phyloP scores from a whole-genome alignment of 179 eudicot species.

The Nepenthes alata region DNA sequence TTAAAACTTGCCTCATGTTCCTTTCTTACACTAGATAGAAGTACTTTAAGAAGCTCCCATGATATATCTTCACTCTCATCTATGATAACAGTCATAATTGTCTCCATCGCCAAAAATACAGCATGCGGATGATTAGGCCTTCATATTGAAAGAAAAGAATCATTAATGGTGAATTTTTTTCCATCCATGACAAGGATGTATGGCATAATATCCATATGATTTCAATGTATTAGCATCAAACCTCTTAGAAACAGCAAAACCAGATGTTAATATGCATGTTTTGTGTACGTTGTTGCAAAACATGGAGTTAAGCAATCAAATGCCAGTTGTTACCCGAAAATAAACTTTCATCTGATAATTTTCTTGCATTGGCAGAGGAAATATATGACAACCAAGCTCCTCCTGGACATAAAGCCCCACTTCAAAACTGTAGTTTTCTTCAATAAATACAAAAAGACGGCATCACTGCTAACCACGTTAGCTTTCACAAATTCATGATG shows the following conservation, averaged over 20 bases:
- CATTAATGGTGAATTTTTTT: not conserved
- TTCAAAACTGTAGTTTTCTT: too few relatives aligned
- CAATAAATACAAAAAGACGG: not conserved
- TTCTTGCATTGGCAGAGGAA: too few relatives aligned
- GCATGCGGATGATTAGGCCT: conserved; percentile 44
- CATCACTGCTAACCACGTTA: not conserved
- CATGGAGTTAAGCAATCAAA: too few relatives aligned
- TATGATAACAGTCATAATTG: conserved; percentile 46
- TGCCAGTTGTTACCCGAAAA: too few relatives aligned
- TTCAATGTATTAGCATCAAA: not conserved
- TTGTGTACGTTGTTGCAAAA: too few relatives aligned
- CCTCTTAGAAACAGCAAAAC: too few relatives aligned
- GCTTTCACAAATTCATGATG: not conserved
- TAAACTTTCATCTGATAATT: too few relatives aligned
- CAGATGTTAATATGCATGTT: too few relatives aligned
- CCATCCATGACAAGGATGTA: not conserved
- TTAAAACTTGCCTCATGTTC: conserved; percentile 40
- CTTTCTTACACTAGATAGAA: conserved; percentile 34
- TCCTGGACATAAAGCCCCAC: too few relatives aligned
- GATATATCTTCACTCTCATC: conserved; percentile 51
- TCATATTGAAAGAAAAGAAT: conserved; percentile 9
- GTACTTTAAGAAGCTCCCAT: conserved; percentile 33
- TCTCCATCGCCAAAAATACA: conserved; percentile 46
- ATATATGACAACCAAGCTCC: too few relatives aligned
- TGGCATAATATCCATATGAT: not conserved